Evolutionary conservation across 495 filamentous ascomycete genomes (phyloP).

Genomic region (Astrothelium subdiscretum): DNA sequence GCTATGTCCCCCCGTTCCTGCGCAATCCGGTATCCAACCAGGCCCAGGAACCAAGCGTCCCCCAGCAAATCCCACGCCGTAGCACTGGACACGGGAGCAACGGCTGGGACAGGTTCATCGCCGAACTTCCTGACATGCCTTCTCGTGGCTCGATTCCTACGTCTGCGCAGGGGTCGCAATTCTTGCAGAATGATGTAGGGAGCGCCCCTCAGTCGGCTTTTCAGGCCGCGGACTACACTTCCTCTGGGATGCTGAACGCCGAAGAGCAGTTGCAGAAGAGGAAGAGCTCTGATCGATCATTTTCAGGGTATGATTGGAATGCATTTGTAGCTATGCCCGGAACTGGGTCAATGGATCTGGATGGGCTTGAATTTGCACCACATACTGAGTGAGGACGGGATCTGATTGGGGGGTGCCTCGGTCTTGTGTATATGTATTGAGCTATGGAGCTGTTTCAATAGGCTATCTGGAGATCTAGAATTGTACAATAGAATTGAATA

Average conservation of each 20-base stretch:
- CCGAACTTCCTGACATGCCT: neutral
- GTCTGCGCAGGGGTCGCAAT: neutral
- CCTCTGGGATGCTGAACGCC: neutral
- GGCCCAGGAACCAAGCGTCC: neutral
- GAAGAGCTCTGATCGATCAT: neutral
- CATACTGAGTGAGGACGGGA: too few relatives aligned
- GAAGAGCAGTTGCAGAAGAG: neutral
- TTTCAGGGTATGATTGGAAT: neutral
- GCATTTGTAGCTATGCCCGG: neutral
- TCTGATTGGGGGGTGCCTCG: too few relatives aligned
- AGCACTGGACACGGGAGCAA: neutral
- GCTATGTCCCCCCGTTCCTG: neutral
- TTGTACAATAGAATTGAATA: too few relatives aligned
- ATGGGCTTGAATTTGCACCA: too few relatives aligned
- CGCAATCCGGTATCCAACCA: neutral
- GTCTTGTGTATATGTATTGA: too few relatives aligned
- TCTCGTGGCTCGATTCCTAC: neutral
- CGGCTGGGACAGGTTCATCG: neutral
- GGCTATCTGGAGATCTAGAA: too few relatives aligned
- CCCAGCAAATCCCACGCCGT: neutral
- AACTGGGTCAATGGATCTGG: neutral
- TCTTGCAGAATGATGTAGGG: neutral
- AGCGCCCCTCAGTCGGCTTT: too few relatives aligned
- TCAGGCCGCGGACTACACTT: too few relatives aligned
- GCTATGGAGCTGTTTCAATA: too few relatives aligned